phyloP scores from a whole-genome alignment of 2,329 filamentous ascomycete genomes.

The Calycina marina region DNA sequence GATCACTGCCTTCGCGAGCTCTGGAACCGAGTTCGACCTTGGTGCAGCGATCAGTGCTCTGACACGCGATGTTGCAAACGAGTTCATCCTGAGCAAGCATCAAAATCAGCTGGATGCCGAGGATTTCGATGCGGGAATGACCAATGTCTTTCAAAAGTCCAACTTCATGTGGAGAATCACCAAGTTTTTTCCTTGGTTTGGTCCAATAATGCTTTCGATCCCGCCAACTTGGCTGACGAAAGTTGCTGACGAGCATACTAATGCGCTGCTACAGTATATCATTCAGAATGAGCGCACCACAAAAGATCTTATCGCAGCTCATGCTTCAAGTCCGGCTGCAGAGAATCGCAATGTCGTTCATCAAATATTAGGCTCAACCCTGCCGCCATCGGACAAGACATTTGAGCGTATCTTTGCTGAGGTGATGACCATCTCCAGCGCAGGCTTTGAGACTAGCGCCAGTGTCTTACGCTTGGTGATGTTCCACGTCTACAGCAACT shows the following conservation, averaged over 20 bases:
- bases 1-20: not conserved
- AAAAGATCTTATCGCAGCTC: not conserved
- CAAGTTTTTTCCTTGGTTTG: constrained; percentile 6
- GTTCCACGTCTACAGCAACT: constrained; percentile 23
- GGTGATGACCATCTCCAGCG: constrained; percentile 18
- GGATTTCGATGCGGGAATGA: constrained; percentile 7
- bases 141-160: constrained; percentile 3
- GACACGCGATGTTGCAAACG: constrained; percentile 2
- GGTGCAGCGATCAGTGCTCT: constrained; percentile 4
- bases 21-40: constrained; percentile 1
- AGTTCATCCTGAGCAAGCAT: constrained; percentile 5
- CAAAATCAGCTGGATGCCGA: constrained; percentile 4
- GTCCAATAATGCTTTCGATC: constrained; percentile 5
- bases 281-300: constrained; percentile 1
- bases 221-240: constrained; percentile 4
- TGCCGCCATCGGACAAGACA: constrained; percentile 23
- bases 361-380: constrained; percentile 9
- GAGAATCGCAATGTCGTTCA: constrained; percentile 10
- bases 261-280: constrained; percentile 1
- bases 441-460: constrained; percentile 24
- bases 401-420: constrained; percentile 21
- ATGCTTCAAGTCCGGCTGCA: constrained; percentile 1
- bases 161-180: constrained; percentile 5
- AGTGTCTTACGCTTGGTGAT: constrained; percentile 21
- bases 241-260: constrained; percentile 3